A percentile compares a stretch with the other conserved stretches of the same genome.
Conservation (phyloP, 1,139 yeast genomes). For the Nadsonia starkeyi-henricii region DNA sequence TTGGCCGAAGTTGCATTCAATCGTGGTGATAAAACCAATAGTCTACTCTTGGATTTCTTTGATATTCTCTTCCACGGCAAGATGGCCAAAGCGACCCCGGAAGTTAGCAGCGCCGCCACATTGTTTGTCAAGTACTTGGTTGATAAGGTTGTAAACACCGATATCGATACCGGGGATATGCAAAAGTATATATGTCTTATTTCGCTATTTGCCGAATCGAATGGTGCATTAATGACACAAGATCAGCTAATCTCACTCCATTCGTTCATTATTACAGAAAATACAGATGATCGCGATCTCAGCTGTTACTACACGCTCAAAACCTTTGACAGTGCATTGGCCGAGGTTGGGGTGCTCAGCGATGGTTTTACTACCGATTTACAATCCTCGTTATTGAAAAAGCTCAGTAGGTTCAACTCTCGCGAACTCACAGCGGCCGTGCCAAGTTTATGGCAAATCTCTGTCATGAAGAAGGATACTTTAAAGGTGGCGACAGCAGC, state of each 20-base stretch:
- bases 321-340: slow-evolving; percentile 38
- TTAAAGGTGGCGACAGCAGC: slow-evolving; percentile 45
- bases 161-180: slow-evolving; percentile 12
- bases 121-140: slow-evolving; percentile 8
- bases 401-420: slow-evolving; percentile 44
- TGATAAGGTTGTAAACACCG: slow-evolving; percentile 12
- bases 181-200: slow-evolving; percentile 34
- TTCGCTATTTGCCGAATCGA: slow-evolving; percentile 39
- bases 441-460: slow-evolving; percentile 48
- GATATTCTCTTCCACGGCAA: slow-evolving; percentile 8
- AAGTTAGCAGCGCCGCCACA: slow-evolving; percentile 7
- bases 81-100: slow-evolving; percentile 11
- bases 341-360: slow-evolving; percentile 32
- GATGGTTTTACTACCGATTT: slow-evolving; percentile 37
- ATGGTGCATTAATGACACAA: slow-evolving; percentile 40
- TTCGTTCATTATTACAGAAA: slow-evolving; percentile 42
- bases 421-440: slow-evolving; percentile 55
- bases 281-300: slow-evolving; percentile 23
- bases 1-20: background rate
- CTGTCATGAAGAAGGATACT: slow-evolving; percentile 33
- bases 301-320: slow-evolving; percentile 36
- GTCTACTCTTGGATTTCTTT: slow-evolving; percentile 7
- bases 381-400: slow-evolving; percentile 37
- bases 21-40: background rate
- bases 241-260: slow-evolving; percentile 50